These are phyloP conservation scores for Bidens hawaiensis DNA, from an alignment of 140 eudicot genomes.

Conservation along the genomic window DNA sequence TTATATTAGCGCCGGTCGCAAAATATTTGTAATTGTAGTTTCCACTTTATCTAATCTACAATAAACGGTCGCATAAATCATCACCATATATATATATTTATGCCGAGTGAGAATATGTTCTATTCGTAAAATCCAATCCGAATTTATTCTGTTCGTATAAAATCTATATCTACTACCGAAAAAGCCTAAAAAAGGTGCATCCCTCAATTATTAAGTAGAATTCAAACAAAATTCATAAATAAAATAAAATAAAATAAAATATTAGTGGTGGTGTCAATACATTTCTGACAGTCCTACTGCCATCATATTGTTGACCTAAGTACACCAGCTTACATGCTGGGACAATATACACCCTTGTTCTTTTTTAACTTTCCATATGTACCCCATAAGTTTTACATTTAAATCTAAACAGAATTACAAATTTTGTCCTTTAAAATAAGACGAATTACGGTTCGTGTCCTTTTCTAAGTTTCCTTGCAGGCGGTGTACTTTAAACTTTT, in stretches of 20 bases:
- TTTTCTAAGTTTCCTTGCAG: too few species aligned
- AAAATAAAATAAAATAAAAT: too few species aligned
- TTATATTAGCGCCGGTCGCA: too few species aligned
- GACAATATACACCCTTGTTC: neutral
- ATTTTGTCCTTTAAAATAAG: too few species aligned
- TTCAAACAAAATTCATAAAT: constrained; percentile 1
- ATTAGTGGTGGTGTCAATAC: constrained; percentile 30
- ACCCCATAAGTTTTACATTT: neutral
- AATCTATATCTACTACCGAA: neutral
- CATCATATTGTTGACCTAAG: constrained; percentile 21
- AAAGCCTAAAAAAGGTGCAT: neutral
- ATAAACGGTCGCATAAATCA: neutral
- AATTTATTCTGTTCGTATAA: neutral
- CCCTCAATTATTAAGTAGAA: neutral
- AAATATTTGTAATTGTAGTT: too few species aligned
- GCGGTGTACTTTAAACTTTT: too few species aligned
- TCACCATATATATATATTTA: too few species aligned
- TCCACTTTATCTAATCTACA: neutral
- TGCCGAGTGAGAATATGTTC: neutral
- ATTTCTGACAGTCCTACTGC: constrained; percentile 23
- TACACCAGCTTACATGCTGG: constrained; percentile 4
- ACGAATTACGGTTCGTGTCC: too few species aligned
- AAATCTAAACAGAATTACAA: neutral
- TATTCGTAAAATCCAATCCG: neutral
- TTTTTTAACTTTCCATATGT: neutral